A percentile compares a stretch with the other conserved stretches of the same genome.
phyloP scores from a whole-genome alignment of 2,329 filamentous ascomycete genomes.

The Rutstroemia sp. region DNA sequence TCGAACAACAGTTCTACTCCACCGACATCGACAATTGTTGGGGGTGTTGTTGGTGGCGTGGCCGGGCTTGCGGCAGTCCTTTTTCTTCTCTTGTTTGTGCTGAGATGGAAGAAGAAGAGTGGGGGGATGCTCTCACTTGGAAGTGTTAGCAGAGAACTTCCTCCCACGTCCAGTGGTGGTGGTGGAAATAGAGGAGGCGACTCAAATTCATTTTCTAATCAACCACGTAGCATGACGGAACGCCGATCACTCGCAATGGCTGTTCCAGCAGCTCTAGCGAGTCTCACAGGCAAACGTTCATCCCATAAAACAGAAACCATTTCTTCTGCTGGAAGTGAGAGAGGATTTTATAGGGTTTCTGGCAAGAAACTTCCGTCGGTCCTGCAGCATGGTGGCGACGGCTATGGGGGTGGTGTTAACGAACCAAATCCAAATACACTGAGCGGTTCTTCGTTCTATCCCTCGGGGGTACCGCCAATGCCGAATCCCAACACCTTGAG shows the following conservation, averaged over 20 bases:
- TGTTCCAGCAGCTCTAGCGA: slow-evolving; percentile 43
- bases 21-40: slow-evolving; percentile 25
- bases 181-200: slow-evolving; percentile 27
- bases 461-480: slow-evolving; percentile 1
- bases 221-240: slow-evolving; percentile 38
- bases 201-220: slow-evolving; percentile 10
- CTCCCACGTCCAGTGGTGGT: slow-evolving; percentile 29
- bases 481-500: slow-evolving; percentile 35
- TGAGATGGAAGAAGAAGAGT: slow-evolving; percentile 47
- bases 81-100: slow-evolving; percentile 44
- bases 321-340: slow-evolving; percentile 38
- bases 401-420: slow-evolving; percentile 44
- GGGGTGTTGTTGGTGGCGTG: slow-evolving; percentile 32
- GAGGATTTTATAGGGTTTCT: slow-evolving; percentile 57
- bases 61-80: slow-evolving; percentile 52
- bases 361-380: slow-evolving; percentile 59
- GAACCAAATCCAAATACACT: slow-evolving; percentile 30
- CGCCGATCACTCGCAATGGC: slow-evolving; percentile 37
- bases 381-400: slow-evolving; percentile 54
- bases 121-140: slow-evolving; percentile 37
- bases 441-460: slow-evolving; percentile 46
- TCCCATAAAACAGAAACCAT: slow-evolving; percentile 28
- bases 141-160: slow-evolving; percentile 17
- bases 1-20: slow-evolving; percentile 10
- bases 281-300: slow-evolving; percentile 32